Evolutionary conservation across 805 yeast genomes (phyloP).

Genomic region (Lipomyces spencermartinsiae): DNA sequence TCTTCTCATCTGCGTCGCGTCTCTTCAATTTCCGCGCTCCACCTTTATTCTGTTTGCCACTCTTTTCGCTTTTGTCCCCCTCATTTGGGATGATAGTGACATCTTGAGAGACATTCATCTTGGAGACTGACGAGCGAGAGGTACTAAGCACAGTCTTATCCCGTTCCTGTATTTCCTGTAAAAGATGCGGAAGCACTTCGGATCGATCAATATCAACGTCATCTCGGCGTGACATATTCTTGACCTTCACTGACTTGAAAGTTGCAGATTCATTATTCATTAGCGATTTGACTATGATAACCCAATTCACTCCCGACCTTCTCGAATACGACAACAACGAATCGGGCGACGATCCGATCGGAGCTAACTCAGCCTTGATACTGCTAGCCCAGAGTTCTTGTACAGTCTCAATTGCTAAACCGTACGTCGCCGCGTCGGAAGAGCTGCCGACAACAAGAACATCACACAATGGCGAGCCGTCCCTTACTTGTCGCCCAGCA

Average conservation of each 20-base stretch:
- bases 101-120: constrained; percentile 51
- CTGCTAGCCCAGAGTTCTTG: constrained; percentile 74
- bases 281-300: constrained; percentile 73
- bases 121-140: constrained; percentile 1
- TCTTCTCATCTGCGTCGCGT: constrained; percentile 58
- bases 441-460: constrained; percentile 66
- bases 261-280: constrained; percentile 51
- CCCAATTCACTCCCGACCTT: constrained; percentile 74
- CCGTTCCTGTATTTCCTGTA: constrained; percentile 45
- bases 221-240: constrained; percentile 61
- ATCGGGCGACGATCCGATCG: constrained; percentile 58
- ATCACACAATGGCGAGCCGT: constrained; percentile 43
- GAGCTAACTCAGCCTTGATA: constrained; percentile 73
- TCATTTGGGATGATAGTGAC: constrained; percentile 76
- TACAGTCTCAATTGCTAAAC: constrained; percentile 68
- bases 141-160: constrained; percentile 4
- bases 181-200: constrained; percentile 62
- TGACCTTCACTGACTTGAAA: constrained; percentile 78
- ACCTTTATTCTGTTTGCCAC: constrained; percentile 72
- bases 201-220: constrained; percentile 78
- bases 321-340: constrained; percentile 65
- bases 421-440: constrained; percentile 60
- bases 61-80: constrained; percentile 68
- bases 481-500: neutral
- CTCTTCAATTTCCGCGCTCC: constrained; percentile 59